phyloP scores from a whole-genome alignment of 169 alveolate species.

The Cryptosporidium tyzzeri region DNA sequence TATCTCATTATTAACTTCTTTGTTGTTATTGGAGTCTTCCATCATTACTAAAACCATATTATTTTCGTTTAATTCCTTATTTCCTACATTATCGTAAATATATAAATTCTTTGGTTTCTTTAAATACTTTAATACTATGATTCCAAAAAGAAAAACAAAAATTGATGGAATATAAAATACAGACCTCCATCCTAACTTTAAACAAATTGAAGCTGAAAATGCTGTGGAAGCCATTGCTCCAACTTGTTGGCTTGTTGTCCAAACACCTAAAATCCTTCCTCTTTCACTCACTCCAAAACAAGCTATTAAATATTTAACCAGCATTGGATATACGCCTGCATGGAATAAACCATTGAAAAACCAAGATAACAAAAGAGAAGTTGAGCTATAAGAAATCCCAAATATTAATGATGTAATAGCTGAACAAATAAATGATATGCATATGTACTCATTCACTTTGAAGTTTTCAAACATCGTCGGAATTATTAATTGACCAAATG shows the following conservation, averaged over 20 bases:
- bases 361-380: slow-evolving; percentile 64
- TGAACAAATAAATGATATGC: slow-evolving; percentile 69
- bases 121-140: slow-evolving; percentile 51
- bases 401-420: slow-evolving; percentile 70
- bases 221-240: slow-evolving; percentile 81
- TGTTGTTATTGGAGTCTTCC: background rate
- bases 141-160: slow-evolving; percentile 65
- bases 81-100: slow-evolving; percentile 13
- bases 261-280: slow-evolving; percentile 78
- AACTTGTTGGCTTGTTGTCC: slow-evolving; percentile 82
- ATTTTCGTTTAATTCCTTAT: background rate
- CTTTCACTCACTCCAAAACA: slow-evolving; percentile 66
- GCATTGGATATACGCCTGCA: slow-evolving; percentile 80
- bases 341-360: slow-evolving; percentile 78
- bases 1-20: background rate
- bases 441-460: slow-evolving; percentile 4
- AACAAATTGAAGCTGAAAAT: slow-evolving; percentile 77
- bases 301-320: slow-evolving; percentile 72
- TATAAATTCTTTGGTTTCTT: slow-evolving; percentile 19
- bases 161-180: slow-evolving; percentile 77
- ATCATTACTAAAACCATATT: slow-evolving; percentile 39
- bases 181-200: slow-evolving; percentile 80
- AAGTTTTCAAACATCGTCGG: slow-evolving; percentile 76
- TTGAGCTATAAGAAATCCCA: slow-evolving; percentile 39
- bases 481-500: slow-evolving; percentile 79